Conservation (phyloP, 305 asterid genomes). For the Ilex paraguariensis region DNA sequence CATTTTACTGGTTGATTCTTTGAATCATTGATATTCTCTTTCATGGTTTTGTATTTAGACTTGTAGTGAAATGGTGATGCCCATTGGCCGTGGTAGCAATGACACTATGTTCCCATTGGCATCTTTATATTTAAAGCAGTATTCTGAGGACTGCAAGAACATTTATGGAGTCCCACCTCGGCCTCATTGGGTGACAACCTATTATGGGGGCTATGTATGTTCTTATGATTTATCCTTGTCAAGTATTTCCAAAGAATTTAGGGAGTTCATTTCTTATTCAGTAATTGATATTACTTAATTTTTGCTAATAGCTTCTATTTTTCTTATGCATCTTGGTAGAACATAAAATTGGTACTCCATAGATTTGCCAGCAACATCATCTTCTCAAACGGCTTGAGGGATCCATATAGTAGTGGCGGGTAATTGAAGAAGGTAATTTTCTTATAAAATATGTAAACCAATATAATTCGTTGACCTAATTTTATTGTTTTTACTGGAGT, state of each 20-base stretch:
- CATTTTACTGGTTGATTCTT: no score
- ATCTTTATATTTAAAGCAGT: conserved; percentile 30
- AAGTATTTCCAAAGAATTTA: no score
- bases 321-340: conserved; percentile 25
- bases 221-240: not conserved
- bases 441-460: no score
- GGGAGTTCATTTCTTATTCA: not conserved
- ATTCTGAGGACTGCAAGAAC: conserved; percentile 15
- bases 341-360: conserved; percentile 45
- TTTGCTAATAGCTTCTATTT: no score
- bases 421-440: conserved; percentile 8
- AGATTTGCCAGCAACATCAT: conserved; percentile 73
- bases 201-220: conserved; percentile 55
- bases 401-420: conserved; percentile 82
- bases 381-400: conserved; percentile 72
- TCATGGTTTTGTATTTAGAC: conserved; percentile 17
- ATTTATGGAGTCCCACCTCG: conserved; percentile 49
- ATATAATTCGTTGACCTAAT: no score
- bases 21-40: no score
- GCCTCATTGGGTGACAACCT: conserved; percentile 65
- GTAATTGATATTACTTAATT: no score
- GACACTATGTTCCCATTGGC: conserved; percentile 52
- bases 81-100: conserved; percentile 41
- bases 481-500: no score
- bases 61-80: conserved; percentile 65